Conservation (phyloP, 1,284 basidiomycete species). For the Athelia sp. region DNA sequence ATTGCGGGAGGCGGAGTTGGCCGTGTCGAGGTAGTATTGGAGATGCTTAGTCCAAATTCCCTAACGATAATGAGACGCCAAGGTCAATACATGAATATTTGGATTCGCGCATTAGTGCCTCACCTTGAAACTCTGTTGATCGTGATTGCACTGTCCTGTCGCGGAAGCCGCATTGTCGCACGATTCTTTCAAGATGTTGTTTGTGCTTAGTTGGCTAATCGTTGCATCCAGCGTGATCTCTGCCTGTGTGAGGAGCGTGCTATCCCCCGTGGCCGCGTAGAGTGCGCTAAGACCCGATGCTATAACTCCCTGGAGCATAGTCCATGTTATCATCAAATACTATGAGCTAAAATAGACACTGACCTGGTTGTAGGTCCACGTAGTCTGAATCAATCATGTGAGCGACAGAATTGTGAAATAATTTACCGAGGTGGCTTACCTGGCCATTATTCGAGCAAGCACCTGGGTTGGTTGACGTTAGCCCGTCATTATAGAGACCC, state of each 20-base stretch:
- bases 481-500: slow-evolving; percentile 47
- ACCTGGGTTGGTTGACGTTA: slow-evolving; percentile 23
- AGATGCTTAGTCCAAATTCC: slow-evolving; percentile 42
- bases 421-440: slow-evolving; percentile 18
- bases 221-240: slow-evolving; percentile 48
- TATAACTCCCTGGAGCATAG: slow-evolving; percentile 38
- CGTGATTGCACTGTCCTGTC: slow-evolving; percentile 36
- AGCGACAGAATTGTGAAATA: slow-evolving; percentile 1
- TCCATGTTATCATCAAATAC: slow-evolving; percentile 21
- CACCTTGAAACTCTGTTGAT: slow-evolving; percentile 33
- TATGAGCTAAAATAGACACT: neutral
- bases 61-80: slow-evolving; percentile 18
- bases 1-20: slow-evolving; percentile 27
- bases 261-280: slow-evolving; percentile 32
- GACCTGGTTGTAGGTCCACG: slow-evolving; percentile 54
- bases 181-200: slow-evolving; percentile 42
- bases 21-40: slow-evolving; percentile 35
- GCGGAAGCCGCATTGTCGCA: slow-evolving; percentile 36
- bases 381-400: slow-evolving; percentile 30
- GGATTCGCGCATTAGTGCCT: neutral
- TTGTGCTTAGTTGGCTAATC: slow-evolving; percentile 31
- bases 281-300: slow-evolving; percentile 47
- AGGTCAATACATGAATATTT: neutral
- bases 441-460: slow-evolving; percentile 43
- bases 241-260: slow-evolving; percentile 36